These are phyloP conservation scores for Candida mattraensis DNA, from an alignment of 805 yeast genomes.

Conservation along the genomic window DNA sequence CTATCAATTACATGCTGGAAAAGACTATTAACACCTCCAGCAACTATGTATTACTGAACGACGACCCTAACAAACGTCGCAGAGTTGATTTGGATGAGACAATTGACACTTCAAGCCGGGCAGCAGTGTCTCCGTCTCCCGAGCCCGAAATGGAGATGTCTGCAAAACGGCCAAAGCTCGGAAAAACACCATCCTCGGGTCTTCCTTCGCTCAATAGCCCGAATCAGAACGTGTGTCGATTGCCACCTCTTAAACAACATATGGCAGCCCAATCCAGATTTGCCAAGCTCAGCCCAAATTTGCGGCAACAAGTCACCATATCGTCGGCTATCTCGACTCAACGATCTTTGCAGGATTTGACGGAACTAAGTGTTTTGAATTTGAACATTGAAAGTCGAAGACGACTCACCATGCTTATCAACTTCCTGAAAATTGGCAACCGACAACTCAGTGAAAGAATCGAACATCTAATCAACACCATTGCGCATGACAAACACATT, in stretches of 20 bases:
- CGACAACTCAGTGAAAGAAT: conserved; percentile 70
- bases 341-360: conserved; percentile 33
- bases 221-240: background rate
- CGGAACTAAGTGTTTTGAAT: conserved; percentile 35
- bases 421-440: conserved; percentile 78
- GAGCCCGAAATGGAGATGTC: background rate
- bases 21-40: conserved; percentile 33
- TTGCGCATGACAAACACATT: conserved; percentile 27
- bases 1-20: conserved; percentile 38
- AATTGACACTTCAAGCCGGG: too few relatives aligned
- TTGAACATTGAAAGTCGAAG: conserved; percentile 65
- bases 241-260: conserved; percentile 5
- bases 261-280: conserved; percentile 16
- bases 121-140: background rate
- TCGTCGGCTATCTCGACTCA: conserved; percentile 34
- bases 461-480: conserved; percentile 42
- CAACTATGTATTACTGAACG: conserved; percentile 19
- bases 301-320: conserved; percentile 31
- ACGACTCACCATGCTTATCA: conserved; percentile 74
- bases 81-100: too few relatives aligned
- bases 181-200: conserved; percentile 9
- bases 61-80: conserved; percentile 20
- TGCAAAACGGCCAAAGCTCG: conserved; percentile 22
- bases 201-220: conserved; percentile 1
- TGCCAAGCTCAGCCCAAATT: conserved; percentile 15